These are phyloP conservation scores for Umbelopsis isabellina DNA, from an alignment of 192 early-diverging fungal species.

Conservation along the genomic window DNA sequence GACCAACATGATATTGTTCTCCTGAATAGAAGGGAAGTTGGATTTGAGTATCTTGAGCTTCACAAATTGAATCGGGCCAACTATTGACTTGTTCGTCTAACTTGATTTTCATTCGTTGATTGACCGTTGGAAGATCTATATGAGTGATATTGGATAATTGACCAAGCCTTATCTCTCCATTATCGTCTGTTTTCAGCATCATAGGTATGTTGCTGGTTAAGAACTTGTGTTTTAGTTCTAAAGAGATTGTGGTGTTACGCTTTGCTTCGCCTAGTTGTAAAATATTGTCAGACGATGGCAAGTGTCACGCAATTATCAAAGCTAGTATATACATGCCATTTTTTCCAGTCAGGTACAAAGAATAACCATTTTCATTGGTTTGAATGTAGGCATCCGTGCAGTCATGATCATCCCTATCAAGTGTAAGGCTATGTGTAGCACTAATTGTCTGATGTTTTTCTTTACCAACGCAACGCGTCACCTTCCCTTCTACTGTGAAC, in stretches of 20 bases:
- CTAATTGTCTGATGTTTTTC: background rate
- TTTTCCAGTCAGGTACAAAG: constrained; percentile 7
- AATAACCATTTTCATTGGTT: constrained; percentile 7
- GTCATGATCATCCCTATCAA: constrained; percentile 7
- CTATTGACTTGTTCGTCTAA: background rate
- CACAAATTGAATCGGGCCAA: background rate
- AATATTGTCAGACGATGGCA: background rate
- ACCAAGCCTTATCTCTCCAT: constrained; percentile 45
- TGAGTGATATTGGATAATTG: constrained; percentile 21
- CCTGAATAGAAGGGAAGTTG: constrained; percentile 10
- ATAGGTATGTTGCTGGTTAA: background rate
- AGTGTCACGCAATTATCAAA: background rate
- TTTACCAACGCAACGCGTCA: constrained; percentile 34
- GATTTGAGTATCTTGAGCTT: background rate
- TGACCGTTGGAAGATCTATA: background rate
- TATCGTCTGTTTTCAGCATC: constrained; percentile 36
- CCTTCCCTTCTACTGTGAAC: constrained; percentile 34
- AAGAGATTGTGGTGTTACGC: constrained; percentile 19
- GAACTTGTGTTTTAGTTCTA: constrained; percentile 38
- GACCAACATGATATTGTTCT: background rate
- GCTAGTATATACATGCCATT: background rate
- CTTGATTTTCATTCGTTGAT: background rate
- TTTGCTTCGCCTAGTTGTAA: constrained; percentile 39
- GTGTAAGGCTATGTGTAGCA: background rate
- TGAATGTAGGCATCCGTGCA: background rate